Base-by-base conservation (phyloP, 176 grass and related monocot species). In the Rhynchospora pubera region DNA sequence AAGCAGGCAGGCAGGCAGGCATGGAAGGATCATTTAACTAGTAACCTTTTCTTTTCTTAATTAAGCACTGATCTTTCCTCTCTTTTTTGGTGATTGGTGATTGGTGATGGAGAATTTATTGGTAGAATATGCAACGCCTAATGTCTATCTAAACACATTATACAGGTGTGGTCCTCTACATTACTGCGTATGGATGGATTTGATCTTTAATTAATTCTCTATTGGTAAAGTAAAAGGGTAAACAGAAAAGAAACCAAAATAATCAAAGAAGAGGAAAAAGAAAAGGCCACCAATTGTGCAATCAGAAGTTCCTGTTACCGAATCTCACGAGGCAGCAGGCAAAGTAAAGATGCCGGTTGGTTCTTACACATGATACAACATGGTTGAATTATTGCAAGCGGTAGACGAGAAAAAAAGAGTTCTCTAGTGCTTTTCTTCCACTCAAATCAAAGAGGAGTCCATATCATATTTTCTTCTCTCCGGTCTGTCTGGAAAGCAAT, bases 301-400 rank as follows among this genome's bases (percentile, higher is more conserved):
- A 78, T 32, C 52, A 59, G 30, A 78, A 78, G 7, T 39, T n/a
- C 13, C 21, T 53, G 45, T 45, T 19, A 21, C 39, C 7, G 65
- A 64, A 68, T 68, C 68, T 72, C 8, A 72, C 65, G 68, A 55
- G 48, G 12, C 48, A 76, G 14, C 11, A 62, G 57, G 77, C 32
- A 60, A 79, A 80, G 77, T 21, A 80, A 42, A 78, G 46, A 78
- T 28, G 73, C 32, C 2, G 51, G 21, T 51, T 64, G 46, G 74
- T 58, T 77, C 73, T 56, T 42, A 81, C 79, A 65, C 79, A 82
- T 82, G 79, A 82, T 64, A 50, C 79, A 82, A 18, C 79, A 7
- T 66, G 79, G 2, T 82, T 46, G 16, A 82, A 82, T 82, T 82
- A 82, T 82, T 82, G 62, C 79, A 16, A 82, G 18, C 60, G 56